phyloP scores from a whole-genome alignment of 768 basidiomycete genomes.

The Leccinum longicurvipes region DNA sequence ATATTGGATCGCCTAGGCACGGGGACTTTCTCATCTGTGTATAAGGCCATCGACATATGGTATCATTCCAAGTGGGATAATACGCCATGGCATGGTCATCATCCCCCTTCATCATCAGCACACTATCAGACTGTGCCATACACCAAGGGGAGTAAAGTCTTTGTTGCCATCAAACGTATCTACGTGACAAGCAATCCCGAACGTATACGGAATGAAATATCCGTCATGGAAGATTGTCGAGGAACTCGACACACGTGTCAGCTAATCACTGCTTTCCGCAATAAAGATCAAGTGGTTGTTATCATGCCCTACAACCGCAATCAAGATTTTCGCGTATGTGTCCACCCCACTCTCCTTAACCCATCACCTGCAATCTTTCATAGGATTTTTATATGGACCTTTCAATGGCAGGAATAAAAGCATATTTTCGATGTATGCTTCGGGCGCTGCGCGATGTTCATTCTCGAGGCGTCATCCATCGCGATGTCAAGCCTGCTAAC shows the following conservation, averaged over 20 bases:
- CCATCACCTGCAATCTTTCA: constrained; percentile 3
- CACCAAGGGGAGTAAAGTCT: constrained; percentile 50
- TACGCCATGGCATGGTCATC: constrained; percentile 64
- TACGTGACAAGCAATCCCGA: constrained; percentile 95
- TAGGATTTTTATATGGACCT: constrained; percentile 78
- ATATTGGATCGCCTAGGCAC: constrained; percentile 92
- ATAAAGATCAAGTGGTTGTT: constrained; percentile 88
- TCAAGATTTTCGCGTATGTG: constrained; percentile 89
- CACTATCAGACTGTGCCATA: constrained; percentile 54
- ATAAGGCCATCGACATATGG: constrained; percentile 85
- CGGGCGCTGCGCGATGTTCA: constrained; percentile 89
- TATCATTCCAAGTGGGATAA: constrained; percentile 79
- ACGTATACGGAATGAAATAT: constrained; percentile 88
- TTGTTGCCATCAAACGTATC: constrained; percentile 94
- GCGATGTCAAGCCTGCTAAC: constrained; percentile 97
- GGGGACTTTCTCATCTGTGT: constrained; percentile 98
- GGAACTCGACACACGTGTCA: constrained; percentile 88
- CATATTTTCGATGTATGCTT: constrained; percentile 89
- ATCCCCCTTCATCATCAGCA: constrained; percentile 60
- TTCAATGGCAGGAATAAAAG: constrained; percentile 72
- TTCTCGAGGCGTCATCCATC: constrained; percentile 82
- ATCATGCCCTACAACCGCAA: constrained; percentile 92
- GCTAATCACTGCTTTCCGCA: constrained; percentile 90
- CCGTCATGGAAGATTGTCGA: constrained; percentile 82
- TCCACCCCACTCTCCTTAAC: background rate